phyloP scores from a whole-genome alignment of 164 flowering plant genomes.

The Vitis rupestris region DNA sequence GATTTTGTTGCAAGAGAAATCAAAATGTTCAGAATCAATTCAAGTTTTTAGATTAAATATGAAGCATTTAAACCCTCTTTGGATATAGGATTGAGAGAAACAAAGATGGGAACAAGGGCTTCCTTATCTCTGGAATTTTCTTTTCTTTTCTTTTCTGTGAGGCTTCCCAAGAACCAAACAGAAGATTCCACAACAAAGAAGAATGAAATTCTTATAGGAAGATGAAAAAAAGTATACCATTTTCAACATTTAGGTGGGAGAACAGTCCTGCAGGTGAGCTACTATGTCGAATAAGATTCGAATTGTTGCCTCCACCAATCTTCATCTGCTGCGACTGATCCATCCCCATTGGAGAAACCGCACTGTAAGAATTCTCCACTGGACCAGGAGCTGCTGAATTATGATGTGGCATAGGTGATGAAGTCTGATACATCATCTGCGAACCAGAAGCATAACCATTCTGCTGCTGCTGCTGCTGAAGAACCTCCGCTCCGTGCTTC shows the following conservation, averaged over 20 bases:
- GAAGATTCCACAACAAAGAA: background rate
- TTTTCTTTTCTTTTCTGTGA: too few relatives aligned
- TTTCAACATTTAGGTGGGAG: slow-evolving; percentile 44
- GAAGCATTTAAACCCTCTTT: too few relatives aligned
- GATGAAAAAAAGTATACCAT: slow-evolving; percentile 37
- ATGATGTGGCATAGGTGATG: slow-evolving; percentile 23
- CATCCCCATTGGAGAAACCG: slow-evolving; percentile 25
- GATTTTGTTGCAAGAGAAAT: too few relatives aligned
- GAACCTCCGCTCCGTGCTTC: slow-evolving; percentile 15
- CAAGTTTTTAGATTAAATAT: too few relatives aligned
- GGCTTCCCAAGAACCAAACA: background rate
- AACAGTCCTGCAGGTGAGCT: slow-evolving; percentile 94
- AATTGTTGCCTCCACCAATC: slow-evolving; percentile 25
- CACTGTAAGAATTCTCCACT: slow-evolving; percentile 12
- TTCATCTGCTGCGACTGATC: slow-evolving; percentile 31
- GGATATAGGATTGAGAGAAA: too few relatives aligned
- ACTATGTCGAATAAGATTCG: slow-evolving; percentile 71
- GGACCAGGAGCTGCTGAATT: slow-evolving; percentile 8
- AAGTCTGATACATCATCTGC: slow-evolving; percentile 33
- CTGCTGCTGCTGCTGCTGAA: slow-evolving; percentile 16
- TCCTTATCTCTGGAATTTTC: too few relatives aligned
- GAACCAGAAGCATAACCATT: slow-evolving; percentile 19
- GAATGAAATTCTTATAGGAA: background rate
- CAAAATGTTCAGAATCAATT: too few relatives aligned
- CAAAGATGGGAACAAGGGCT: too few relatives aligned